Conservation (phyloP, 257 asterid species). For the Solanum sitiens region DNA sequence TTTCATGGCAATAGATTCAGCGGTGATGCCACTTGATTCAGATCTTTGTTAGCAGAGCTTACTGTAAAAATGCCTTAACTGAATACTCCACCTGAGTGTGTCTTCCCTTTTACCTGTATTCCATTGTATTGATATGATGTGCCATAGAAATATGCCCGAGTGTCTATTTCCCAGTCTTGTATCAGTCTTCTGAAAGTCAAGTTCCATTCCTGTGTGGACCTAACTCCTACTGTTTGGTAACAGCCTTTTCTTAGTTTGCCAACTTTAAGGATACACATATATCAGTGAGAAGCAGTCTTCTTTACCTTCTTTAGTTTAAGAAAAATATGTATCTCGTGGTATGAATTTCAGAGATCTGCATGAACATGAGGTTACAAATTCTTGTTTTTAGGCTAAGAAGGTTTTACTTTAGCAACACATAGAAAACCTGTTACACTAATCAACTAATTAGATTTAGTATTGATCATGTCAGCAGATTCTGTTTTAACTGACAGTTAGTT, state of each 20-base stretch:
- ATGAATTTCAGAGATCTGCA: neutral
- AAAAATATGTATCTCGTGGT: neutral
- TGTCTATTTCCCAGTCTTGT: neutral
- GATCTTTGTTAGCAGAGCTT: neutral
- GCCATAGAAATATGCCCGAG: neutral
- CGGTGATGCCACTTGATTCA: neutral
- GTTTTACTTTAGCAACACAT: neutral
- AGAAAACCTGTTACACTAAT: neutral
- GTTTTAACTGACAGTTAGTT: no score
- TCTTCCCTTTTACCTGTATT: neutral
- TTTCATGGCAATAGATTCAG: neutral
- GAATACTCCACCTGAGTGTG: neutral
- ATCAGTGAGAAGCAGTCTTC: neutral
- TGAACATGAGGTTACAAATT: neutral
- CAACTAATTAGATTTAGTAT: no score
- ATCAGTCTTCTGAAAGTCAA: neutral
- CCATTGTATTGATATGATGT: neutral
- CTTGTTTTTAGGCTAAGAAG: neutral
- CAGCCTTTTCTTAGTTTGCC: neutral
- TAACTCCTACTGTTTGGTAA: neutral
- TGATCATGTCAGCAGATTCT: no score
- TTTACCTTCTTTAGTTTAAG: neutral
- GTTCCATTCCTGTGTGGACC: neutral
- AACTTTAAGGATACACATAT: neutral
- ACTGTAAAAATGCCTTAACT: neutral